A percentile compares a stretch with the other conserved stretches of the same genome.
phyloP scores from a whole-genome alignment of 2,329 filamentous ascomycete species.

The Cladosporium sp. region DNA sequence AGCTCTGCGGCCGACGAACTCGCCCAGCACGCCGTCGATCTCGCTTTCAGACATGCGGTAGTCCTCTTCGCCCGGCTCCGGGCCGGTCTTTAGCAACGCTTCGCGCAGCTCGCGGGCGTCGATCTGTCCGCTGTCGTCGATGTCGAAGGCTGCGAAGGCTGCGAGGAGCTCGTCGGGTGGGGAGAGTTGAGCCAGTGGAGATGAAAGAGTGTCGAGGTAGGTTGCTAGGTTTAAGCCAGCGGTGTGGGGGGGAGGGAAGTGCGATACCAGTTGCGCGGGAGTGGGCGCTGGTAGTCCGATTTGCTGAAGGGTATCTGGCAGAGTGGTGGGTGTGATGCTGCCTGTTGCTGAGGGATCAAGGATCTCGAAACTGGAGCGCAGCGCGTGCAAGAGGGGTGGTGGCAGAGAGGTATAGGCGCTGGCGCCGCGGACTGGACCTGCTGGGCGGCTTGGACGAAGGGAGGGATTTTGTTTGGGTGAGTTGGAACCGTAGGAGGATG shows the following conservation, averaged over 20 bases:
- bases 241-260: slow-evolving; percentile 66
- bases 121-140: slow-evolving; percentile 90
- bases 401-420: slow-evolving; percentile 64
- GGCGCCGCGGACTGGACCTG: slow-evolving; percentile 13
- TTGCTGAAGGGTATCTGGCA: slow-evolving; percentile 82
- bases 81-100: slow-evolving; percentile 75
- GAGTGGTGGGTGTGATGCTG: slow-evolving; percentile 73
- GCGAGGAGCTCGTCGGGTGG: slow-evolving; percentile 76
- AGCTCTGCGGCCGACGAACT: slow-evolving; percentile 77
- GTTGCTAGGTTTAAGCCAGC: slow-evolving; percentile 77
- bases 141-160: slow-evolving; percentile 91
- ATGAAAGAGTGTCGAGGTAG: slow-evolving; percentile 79
- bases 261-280: slow-evolving; percentile 66
- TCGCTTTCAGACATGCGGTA: slow-evolving; percentile 64
- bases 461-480: neutral
- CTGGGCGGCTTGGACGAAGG: slow-evolving; percentile 5
- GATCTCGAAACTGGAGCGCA: slow-evolving; percentile 91
- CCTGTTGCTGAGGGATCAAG: slow-evolving; percentile 87
- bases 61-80: slow-evolving; percentile 63
- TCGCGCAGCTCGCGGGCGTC: slow-evolving; percentile 78
- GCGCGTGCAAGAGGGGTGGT: slow-evolving; percentile 74
- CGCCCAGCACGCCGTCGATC: slow-evolving; percentile 80
- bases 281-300: slow-evolving; percentile 70
- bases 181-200: slow-evolving; percentile 68
- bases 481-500: neutral